Conservation (phyloP, 768 basidiomycete genomes). For the Psilocybe subaeruginosa region DNA sequence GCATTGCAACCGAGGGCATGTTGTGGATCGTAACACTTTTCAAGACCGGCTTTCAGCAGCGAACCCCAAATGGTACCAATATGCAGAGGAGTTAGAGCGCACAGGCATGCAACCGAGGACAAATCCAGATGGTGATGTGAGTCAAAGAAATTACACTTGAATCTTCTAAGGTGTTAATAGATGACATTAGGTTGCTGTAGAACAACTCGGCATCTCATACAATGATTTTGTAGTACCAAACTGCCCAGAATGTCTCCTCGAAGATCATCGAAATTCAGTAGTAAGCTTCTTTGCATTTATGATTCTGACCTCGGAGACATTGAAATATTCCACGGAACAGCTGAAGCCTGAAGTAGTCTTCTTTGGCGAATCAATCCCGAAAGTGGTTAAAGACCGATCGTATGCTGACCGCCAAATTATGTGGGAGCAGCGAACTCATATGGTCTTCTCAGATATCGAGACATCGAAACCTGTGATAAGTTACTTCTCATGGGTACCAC, state of each 20-base stretch:
- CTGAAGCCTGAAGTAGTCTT: slow-evolving; percentile 85
- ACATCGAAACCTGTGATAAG: slow-evolving; percentile 63
- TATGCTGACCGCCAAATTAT: slow-evolving; percentile 35
- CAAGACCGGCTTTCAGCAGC: slow-evolving; percentile 71
- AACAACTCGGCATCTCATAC: slow-evolving; percentile 70
- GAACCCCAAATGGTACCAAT: slow-evolving; percentile 82
- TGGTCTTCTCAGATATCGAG: slow-evolving; percentile 46
- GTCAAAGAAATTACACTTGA: slow-evolving; percentile 23
- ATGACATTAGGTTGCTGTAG: slow-evolving; percentile 68
- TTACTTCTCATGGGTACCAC: slow-evolving; percentile 88
- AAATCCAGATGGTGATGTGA: slow-evolving; percentile 93
- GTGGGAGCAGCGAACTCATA: neutral
- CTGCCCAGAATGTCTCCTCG: slow-evolving; percentile 67
- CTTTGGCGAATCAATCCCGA: slow-evolving; percentile 87
- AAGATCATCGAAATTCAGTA: slow-evolving; percentile 59
- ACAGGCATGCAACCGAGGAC: slow-evolving; percentile 68
- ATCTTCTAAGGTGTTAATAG: neutral
- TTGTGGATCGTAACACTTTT: slow-evolving; percentile 65
- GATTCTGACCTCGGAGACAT: neutral
- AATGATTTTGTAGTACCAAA: slow-evolving; percentile 79
- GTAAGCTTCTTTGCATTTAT: slow-evolving; percentile 41
- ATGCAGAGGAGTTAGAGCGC: slow-evolving; percentile 63
- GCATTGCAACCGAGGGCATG: slow-evolving; percentile 75
- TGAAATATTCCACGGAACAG: slow-evolving; percentile 34
- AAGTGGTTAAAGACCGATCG: slow-evolving; percentile 70